phyloP scores from a whole-genome alignment of 73 alveolate genomes.

The Halteria grandinella region DNA sequence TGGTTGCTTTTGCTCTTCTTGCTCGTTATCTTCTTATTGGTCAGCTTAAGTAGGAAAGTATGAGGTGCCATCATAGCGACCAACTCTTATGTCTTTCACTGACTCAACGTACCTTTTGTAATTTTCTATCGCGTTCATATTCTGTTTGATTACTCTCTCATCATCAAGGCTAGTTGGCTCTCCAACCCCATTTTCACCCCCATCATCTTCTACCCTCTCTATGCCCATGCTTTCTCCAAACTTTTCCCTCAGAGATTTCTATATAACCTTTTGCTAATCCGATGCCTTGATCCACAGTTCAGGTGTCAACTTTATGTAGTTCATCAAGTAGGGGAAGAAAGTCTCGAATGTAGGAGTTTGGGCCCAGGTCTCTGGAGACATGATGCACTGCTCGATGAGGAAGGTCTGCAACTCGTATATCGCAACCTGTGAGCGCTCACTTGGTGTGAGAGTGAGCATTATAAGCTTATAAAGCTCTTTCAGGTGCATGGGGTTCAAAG shows the following conservation, averaged over 20 bases:
- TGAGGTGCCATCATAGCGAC: too few relatives aligned
- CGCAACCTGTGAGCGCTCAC: conserved; percentile 54
- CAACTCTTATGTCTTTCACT: background rate
- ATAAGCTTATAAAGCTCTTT: conserved; percentile 55
- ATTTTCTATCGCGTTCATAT: conserved; percentile 17
- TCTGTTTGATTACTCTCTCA: conserved; percentile 14
- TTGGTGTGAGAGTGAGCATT: conserved; percentile 30
- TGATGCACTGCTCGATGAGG: conserved; percentile 44
- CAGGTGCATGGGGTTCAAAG: conserved; percentile 42
- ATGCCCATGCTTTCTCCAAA: too few relatives aligned
- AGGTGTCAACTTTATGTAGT: conserved; percentile 29
- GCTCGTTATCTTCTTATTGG: too few relatives aligned
- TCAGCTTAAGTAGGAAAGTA: too few relatives aligned
- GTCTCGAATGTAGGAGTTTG: conserved; percentile 28
- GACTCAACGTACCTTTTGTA: conserved; percentile 26
- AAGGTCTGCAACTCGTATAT: conserved; percentile 58
- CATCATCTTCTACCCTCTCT: too few relatives aligned
- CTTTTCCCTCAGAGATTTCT: conserved; percentile 7
- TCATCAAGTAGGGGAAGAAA: conserved; percentile 22
- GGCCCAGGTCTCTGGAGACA: conserved; percentile 14
- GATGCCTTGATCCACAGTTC: conserved; percentile 61
- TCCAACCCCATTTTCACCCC: too few relatives aligned
- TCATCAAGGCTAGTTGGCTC: too few relatives aligned
- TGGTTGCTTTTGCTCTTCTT: too few relatives aligned
- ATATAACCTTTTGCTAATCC: conserved; percentile 18